These are phyloP conservation scores for Arabis alpina DNA, from an alignment of 345 rosid species.

Conservation along the genomic window DNA sequence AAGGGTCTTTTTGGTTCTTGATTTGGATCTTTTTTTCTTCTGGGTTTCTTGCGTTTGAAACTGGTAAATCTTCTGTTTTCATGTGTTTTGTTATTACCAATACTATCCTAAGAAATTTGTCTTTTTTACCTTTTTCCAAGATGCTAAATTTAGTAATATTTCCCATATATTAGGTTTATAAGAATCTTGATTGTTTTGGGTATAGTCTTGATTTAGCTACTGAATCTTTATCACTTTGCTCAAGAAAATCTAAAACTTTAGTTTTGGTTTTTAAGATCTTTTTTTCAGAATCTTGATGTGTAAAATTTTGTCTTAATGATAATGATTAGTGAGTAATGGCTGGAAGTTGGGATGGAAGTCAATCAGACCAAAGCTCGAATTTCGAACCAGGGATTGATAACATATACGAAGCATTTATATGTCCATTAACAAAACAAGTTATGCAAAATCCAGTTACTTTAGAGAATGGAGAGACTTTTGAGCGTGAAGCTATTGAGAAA, in stretches of 20 bases:
- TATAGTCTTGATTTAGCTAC: neutral
- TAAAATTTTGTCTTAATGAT: neutral
- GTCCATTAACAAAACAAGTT: conserved; percentile 90
- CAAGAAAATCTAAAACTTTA: neutral
- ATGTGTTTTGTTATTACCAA: neutral
- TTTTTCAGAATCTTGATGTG: neutral
- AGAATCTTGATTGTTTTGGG: neutral
- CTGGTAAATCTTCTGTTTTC: conserved; percentile 26
- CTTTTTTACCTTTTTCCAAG: neutral
- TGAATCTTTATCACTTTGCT: neutral
- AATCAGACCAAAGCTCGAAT: conserved; percentile 71
- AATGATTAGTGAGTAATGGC: conserved; percentile 52
- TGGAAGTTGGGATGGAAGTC: conserved; percentile 78
- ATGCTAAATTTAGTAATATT: conserved; percentile 27
- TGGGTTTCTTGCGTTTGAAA: neutral
- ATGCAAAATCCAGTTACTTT: conserved; percentile 88
- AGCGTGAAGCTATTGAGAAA: conserved; percentile 86
- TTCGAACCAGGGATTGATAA: conserved; percentile 77
- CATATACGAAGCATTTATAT: conserved; percentile 82
- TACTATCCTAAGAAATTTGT: no score
- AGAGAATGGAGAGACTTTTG: conserved; percentile 89
- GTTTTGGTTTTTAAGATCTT: neutral
- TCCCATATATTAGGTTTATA: conserved; percentile 5
- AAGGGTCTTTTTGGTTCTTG: neutral
- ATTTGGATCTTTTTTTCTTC: neutral